These are phyloP conservation scores for Penicillium tannophilum DNA, from an alignment of 495 filamentous ascomycete genomes.

Conservation along the genomic window DNA sequence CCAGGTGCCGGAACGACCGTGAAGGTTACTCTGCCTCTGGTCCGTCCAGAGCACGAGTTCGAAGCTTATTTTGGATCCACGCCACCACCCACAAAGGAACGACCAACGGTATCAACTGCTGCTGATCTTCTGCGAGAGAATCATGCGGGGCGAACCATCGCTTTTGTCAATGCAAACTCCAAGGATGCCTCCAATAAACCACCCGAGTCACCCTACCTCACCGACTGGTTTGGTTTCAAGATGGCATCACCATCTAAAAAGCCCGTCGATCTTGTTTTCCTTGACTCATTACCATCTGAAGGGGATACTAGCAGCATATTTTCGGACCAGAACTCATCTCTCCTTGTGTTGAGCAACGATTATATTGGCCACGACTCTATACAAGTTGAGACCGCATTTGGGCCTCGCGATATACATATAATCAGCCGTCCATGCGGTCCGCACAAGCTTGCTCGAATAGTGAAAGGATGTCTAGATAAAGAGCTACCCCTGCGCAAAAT, in stretches of 20 bases:
- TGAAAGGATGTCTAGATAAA: constrained; percentile 35
- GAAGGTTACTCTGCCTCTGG: constrained; percentile 46
- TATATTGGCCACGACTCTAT: constrained; percentile 25
- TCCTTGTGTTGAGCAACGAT: constrained; percentile 36
- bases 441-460: constrained; percentile 59
- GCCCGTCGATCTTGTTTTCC: constrained; percentile 38
- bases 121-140: constrained; percentile 23
- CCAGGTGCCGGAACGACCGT: constrained; percentile 51
- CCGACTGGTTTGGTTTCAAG: constrained; percentile 46
- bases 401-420: constrained; percentile 33
- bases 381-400: constrained; percentile 21
- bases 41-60: constrained; percentile 24
- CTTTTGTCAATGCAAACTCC: constrained; percentile 36
- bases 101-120: constrained; percentile 13
- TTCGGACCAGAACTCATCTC: constrained; percentile 12
- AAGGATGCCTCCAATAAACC: constrained; percentile 17
- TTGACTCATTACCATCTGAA: constrained; percentile 29
- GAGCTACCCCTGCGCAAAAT: not conserved
- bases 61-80: constrained; percentile 6
- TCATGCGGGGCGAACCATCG: constrained; percentile 29
- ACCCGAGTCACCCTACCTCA: constrained; percentile 35
- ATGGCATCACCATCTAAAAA: constrained; percentile 28
- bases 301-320: not conserved
- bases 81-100: constrained; percentile 13
- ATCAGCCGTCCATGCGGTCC: constrained; percentile 59